Base-by-base conservation (phyloP, 73 alveolate species). In the Paramecium biaurelia region DNA sequence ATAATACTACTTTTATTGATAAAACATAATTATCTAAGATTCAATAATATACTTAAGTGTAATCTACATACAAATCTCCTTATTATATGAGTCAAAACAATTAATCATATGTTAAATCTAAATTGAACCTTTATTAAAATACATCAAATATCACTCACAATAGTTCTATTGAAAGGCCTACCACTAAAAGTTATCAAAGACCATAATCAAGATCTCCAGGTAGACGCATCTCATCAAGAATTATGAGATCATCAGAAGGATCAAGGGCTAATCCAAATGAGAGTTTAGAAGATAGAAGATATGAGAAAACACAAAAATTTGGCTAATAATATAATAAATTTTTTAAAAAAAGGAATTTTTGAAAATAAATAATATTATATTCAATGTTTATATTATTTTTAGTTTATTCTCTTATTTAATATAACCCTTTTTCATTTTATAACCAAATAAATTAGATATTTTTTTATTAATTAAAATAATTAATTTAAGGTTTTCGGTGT, bases 401-500 rank as follows among this genome's bases (percentile, higher is more conserved):
- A 14, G 21, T 47, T 47, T 1, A 47, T 47, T 8, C 23, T 47
- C 11, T 4, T 47, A 47, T 47, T 47, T 14, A 47, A 47, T 47
- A 47, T 7, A 7, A 53, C 21, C 68, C 30, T 15, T 53, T 53
- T 53, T 53, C 32, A 53, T 53, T n/a, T 53, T 38, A 38, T 38
- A 38, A 38, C 47, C 47, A 38, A 53, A 53, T 53, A 18, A 47
- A 53, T 53, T 53, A 53, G 23, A 53, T 53, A 53, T n/a, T 53
- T 26, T 63, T 63, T 12, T 7, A 63, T 63, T 63, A 63, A 63
- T 63, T 63, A 63, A 63, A 63, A 63, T 63, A 63, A 63, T 63
- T 63, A 23, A 63, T 63, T 63, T 63, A 63, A 63, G 84, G 84
- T 63, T 63, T 63, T 63, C 49, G 23, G 84, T 63, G 84, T 30